Base-by-base conservation (phyloP, 108 stramenopile genomes). In the Mediolabrus comicus region DNA sequence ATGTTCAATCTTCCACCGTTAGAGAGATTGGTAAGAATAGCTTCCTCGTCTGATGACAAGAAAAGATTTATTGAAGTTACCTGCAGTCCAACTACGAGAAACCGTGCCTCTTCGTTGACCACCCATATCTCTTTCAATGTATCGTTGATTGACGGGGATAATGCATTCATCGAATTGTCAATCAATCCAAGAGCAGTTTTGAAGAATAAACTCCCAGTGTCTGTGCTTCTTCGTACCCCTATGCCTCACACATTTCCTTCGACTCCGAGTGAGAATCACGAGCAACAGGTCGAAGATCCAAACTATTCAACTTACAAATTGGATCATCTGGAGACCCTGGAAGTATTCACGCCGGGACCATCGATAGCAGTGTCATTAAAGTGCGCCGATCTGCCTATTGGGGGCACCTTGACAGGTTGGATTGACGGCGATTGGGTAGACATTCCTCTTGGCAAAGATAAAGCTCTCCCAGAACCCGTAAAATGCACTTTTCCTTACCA, bases 341-440 rank as follows among this genome's bases (percentile, higher is more conserved):
- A 95, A 59, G 68, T 95, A 2, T 91, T 86, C 69, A 92, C 90
- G 9, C 86, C 91, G 22, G 91, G 94, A 0, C 88, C 87, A 19
- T 90, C 89, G 3, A 81, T 95, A 41, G 89, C 94, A 4, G 53
- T 92, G 9, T 74, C 83, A 52, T 53, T 86, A 41, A 83, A 80
- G 49, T 84, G 88, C 29, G 73, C 80, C 30, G 87, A 89, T 53
- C 65, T 73, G 30, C 88, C 89, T 9, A 75, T 90, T 28, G 84
- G 81, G 38, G 94, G 94, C 11, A 77, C 79, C 38, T 31, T 63
- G n/a, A 84, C 89, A 1, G 87, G 77, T 16, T 95, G 93, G 93
- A 79, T 90, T 62, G 83, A 91, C 35, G 84, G 82, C 32, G 84
- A 56, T 26, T 92, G 89, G 87, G 62, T 92, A 28, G 89, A 90